Conservation (phyloP, 495 filamentous ascomycete species). For the Aspergillus sclerotioniger region DNA sequence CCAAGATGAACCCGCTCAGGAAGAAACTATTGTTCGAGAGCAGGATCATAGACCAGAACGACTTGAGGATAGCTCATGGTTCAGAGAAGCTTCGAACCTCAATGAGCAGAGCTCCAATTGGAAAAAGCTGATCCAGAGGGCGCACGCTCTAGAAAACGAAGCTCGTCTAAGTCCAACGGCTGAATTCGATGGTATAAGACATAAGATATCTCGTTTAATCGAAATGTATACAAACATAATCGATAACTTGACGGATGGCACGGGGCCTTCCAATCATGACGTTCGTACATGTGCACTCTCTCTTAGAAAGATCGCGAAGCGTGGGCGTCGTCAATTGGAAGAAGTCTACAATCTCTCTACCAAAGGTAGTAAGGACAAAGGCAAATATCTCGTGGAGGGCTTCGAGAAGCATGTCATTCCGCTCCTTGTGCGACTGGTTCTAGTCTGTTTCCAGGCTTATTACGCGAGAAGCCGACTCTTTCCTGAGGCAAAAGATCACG, state of each 20-base stretch:
- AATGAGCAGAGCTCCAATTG: constrained; percentile 13
- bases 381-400: constrained; percentile 13
- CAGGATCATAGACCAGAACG: not conserved
- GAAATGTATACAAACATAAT: constrained; percentile 1
- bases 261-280: not conserved
- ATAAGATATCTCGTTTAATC: not conserved
- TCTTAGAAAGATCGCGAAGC: constrained; percentile 10
- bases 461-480: constrained; percentile 8
- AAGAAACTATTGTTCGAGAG: not conserved
- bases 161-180: not conserved
- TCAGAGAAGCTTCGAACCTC: constrained; percentile 10
- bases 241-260: not conserved
- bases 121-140: constrained; percentile 9
- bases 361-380: not conserved
- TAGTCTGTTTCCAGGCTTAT: constrained; percentile 25
- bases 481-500: constrained; percentile 9
- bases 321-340: constrained; percentile 10
- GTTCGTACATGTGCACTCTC: constrained; percentile 4
- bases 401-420: constrained; percentile 27
- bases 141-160: not conserved
- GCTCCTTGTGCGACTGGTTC: constrained; percentile 18
- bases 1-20: too few relatives aligned
- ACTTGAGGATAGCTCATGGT: constrained; percentile 4
- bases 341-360: constrained; percentile 8
- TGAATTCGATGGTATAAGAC: constrained; percentile 1